These are phyloP conservation scores for Urochloa ruziziensis DNA, from an alignment of 176 grass and related monocot genomes.

Conservation along the genomic window DNA sequence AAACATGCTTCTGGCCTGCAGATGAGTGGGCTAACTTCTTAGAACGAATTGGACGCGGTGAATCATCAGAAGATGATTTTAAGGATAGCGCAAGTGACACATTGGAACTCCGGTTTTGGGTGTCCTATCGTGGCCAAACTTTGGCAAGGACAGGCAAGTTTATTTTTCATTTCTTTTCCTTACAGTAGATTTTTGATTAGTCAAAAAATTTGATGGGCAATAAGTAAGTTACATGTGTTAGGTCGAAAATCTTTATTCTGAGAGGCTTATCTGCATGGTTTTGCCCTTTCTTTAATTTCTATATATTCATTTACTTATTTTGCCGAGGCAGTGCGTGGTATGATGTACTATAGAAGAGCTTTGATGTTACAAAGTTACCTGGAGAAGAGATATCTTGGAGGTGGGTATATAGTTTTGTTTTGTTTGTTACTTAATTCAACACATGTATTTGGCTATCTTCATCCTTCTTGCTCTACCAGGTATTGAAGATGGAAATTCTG, in stretches of 20 bases:
- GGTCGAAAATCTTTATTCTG: slow-evolving; percentile 14
- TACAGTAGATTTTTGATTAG: slow-evolving; percentile 6
- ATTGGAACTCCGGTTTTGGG: slow-evolving; percentile 97
- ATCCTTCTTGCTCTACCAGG: slow-evolving; percentile 43
- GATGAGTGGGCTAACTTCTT: slow-evolving; percentile 99
- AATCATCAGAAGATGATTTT: slow-evolving; percentile 75
- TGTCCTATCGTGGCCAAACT: slow-evolving; percentile 93
- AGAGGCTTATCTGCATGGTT: slow-evolving; percentile 15
- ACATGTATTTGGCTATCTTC: slow-evolving; percentile 10
- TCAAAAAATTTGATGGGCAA: background rate
- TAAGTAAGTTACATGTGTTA: background rate
- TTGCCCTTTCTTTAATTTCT: slow-evolving; percentile 28
- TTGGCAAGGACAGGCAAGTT: slow-evolving; percentile 88
- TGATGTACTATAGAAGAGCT: slow-evolving; percentile 99
- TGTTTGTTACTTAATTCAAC: slow-evolving; percentile 26
- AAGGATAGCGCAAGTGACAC: slow-evolving; percentile 61
- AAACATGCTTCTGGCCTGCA: slow-evolving; percentile 19
- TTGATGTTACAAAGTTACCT: slow-evolving; percentile 95
- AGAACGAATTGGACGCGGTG: slow-evolving; percentile 72
- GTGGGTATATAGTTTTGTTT: slow-evolving; percentile 36
- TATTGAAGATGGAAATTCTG: slow-evolving; percentile 79
- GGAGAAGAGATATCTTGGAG: slow-evolving; percentile 79
- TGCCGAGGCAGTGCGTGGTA: slow-evolving; percentile 73
- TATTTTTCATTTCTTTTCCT: slow-evolving; percentile 10
- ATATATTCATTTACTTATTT: slow-evolving; percentile 36